These are phyloP conservation scores for Cantharellus anzutake DNA, from an alignment of 768 basidiomycete genomes.

Conservation along the genomic window DNA sequence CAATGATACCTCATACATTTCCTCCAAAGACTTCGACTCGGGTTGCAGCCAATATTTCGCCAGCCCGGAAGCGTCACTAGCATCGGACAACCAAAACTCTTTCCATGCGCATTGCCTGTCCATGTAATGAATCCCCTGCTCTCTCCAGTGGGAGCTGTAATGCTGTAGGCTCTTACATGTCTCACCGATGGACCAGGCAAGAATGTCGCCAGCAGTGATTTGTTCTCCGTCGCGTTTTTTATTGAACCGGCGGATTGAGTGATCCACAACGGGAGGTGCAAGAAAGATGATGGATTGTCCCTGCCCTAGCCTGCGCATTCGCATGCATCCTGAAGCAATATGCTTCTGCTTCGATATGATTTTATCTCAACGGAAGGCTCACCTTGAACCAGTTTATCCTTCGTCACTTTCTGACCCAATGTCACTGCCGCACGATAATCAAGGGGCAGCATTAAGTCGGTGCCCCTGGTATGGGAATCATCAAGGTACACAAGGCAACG, in stretches of 20 bases:
- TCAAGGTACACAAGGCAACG: slow-evolving; percentile 3
- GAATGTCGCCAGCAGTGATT: no score
- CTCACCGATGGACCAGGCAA: no score
- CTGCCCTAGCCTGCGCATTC: slow-evolving; percentile 30
- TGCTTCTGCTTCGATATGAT: not conserved
- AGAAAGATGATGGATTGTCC: slow-evolving; percentile 31
- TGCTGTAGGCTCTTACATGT: no score
- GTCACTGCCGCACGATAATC: not conserved
- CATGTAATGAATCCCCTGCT: not conserved
- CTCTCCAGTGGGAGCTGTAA: not conserved
- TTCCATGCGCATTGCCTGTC: slow-evolving; percentile 1
- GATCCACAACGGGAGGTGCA: slow-evolving; percentile 25
- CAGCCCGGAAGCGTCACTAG: not conserved
- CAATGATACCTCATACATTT: slow-evolving; percentile 2
- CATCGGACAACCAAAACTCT: not conserved
- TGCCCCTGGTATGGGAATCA: slow-evolving; percentile 2
- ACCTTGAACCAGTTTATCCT: slow-evolving; percentile 36
- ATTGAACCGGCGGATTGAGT: slow-evolving; percentile 13
- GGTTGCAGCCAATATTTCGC: no score
- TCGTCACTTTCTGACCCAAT: slow-evolving; percentile 15
- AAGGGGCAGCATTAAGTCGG: slow-evolving; percentile 1
- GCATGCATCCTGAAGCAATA: slow-evolving; percentile 27
- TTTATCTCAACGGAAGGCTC: slow-evolving; percentile 1
- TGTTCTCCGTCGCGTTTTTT: no score
- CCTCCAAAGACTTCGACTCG: slow-evolving; percentile 3